A percentile compares a stretch with the other conserved stretches of the same genome.
Conservation (phyloP, 768 basidiomycete genomes). For the Xanthoconium purpureum region DNA sequence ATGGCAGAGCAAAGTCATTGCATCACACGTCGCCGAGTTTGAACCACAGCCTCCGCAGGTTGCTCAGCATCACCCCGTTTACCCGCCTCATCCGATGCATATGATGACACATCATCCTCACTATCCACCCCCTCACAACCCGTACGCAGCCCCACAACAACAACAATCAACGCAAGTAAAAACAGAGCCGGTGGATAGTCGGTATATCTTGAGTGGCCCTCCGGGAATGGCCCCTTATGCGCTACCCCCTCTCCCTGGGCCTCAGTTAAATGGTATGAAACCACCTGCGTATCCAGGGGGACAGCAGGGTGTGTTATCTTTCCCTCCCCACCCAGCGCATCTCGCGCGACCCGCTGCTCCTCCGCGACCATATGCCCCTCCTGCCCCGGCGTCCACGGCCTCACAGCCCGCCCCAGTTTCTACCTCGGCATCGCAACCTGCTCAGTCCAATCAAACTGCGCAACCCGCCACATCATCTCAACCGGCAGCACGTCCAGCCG, state of each 20-base stretch:
- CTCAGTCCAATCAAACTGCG: conserved; percentile 15
- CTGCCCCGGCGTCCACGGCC: conserved; percentile 20
- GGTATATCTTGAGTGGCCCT: conserved; percentile 56
- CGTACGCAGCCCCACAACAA: conserved; percentile 41
- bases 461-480: conserved; percentile 14
- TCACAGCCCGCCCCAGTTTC: conserved; percentile 16
- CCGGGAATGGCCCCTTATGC: conserved; percentile 46
- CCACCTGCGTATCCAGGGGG: conserved; percentile 52
- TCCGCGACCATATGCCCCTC: conserved; percentile 25
- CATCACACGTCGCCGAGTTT: conserved; percentile 95
- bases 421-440: conserved; percentile 15
- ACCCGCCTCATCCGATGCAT: conserved; percentile 61
- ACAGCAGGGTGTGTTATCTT: conserved; percentile 57
- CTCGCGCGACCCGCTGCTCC: conserved; percentile 19
- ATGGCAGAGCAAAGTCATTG: conserved; percentile 94
- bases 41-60: conserved; percentile 54
- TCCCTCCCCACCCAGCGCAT: conserved; percentile 38
- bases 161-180: conserved; percentile 54
- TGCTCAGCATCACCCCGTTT: conserved; percentile 47
- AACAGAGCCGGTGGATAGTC: conserved; percentile 66
- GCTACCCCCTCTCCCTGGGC: conserved; percentile 62
- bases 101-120: conserved; percentile 56
- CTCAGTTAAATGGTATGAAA: conserved; percentile 55
- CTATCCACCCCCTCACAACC: conserved; percentile 49
- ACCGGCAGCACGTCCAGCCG: conserved; percentile 18